A percentile compares a stretch with the other conserved stretches of the same genome.
These are phyloP conservation scores for Candida sithepensis DNA, from an alignment of 805 yeast genomes.

Conservation along the genomic window DNA sequence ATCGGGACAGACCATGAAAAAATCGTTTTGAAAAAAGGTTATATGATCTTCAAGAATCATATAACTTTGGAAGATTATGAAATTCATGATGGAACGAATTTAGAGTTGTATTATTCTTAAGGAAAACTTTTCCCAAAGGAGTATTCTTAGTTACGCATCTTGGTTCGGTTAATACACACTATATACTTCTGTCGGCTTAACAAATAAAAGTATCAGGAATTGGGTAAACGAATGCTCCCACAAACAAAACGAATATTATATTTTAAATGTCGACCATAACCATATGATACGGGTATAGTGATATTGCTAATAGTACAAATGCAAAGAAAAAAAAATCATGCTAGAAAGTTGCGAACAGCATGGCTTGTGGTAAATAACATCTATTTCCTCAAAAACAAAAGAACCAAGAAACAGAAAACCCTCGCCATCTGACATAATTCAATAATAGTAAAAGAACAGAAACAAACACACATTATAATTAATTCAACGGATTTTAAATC, in stretches of 20 bases:
- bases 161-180: too few species aligned
- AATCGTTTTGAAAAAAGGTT: slow-evolving; percentile 77
- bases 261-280: too few species aligned
- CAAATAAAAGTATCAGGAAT: too few species aligned
- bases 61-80: slow-evolving; percentile 93
- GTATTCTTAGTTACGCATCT: too few species aligned
- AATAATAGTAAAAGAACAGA: not conserved
- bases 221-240: not conserved
- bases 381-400: not conserved
- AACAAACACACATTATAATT: not conserved
- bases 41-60: slow-evolving; percentile 81
- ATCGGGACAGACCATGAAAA: slow-evolving; percentile 70
- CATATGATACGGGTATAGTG: too few species aligned
- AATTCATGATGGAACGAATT: slow-evolving; percentile 80
- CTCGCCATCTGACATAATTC: not conserved
- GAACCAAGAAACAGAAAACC: not conserved
- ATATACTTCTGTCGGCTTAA: too few species aligned
- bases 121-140: too few species aligned
- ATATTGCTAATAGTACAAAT: not conserved
- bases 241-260: not conserved
- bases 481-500: not conserved
- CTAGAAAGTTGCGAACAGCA: not conserved
- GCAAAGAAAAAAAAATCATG: not conserved
- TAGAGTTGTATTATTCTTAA: slow-evolving; percentile 76
- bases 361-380: not conserved